A percentile compares a stretch with the other conserved stretches of the same genome.
Conservation (phyloP, 2,329 filamentous ascomycete genomes). For the Chaetomiaceae sp. region DNA sequence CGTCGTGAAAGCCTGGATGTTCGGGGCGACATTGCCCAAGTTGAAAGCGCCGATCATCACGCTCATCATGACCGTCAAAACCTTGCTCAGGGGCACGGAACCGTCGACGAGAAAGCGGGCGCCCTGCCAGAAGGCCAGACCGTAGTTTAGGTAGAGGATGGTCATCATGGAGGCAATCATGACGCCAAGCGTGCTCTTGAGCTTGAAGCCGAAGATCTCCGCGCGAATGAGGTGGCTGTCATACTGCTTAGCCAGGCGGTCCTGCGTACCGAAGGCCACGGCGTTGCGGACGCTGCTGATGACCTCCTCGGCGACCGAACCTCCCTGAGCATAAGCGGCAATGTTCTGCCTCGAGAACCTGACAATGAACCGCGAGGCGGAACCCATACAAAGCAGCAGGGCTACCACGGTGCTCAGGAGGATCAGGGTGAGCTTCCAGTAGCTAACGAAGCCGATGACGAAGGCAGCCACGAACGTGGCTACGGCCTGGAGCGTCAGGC, state of each 20-base stretch:
- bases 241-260: conserved; percentile 83
- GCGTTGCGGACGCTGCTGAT: conserved; percentile 90
- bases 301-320: conserved; percentile 88
- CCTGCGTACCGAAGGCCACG: conserved; percentile 87
- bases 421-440: conserved; percentile 90
- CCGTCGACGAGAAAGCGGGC: conserved; percentile 65
- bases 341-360: conserved; percentile 75
- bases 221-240: conserved; percentile 67
- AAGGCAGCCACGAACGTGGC: conserved; percentile 85
- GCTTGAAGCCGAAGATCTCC: conserved; percentile 67
- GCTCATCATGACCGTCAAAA: conserved; percentile 82
- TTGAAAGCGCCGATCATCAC: conserved; percentile 92
- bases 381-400: conserved; percentile 70
- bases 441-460: conserved; percentile 82
- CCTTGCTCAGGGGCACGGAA: conserved; percentile 58
- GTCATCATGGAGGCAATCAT: conserved; percentile 84
- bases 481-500: conserved; percentile 66
- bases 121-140: conserved; percentile 83
- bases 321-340: conserved; percentile 74
- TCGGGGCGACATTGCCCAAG: conserved; percentile 79
- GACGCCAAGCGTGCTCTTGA: conserved; percentile 64
- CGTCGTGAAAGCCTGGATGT: conserved; percentile 78
- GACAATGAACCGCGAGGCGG: conserved; percentile 67
- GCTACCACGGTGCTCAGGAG: conserved; percentile 75
- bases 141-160: conserved; percentile 81